Evolutionary conservation across 257 asterid species (phyloP), one percentile per base, ranked within the genome.

Genomic region (Solanum virginianum): DNA sequence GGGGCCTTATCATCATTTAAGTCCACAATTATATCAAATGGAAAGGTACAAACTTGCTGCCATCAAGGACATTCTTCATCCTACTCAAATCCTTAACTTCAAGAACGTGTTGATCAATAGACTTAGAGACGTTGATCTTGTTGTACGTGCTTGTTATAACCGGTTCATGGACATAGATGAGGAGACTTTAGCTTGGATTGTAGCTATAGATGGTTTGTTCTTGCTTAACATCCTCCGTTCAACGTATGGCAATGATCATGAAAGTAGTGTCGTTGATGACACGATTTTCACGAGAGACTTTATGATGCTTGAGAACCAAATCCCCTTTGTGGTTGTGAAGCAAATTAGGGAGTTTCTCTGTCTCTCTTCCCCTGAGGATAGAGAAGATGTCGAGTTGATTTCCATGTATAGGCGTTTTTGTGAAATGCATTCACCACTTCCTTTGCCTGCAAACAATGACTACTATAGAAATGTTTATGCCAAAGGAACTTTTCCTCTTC

Each of bases 1-100:
- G 15, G 93, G 94, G 12, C 93, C 92, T 1, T 92, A 88, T 79
- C 93, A 90, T 69, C 93, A 89, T 59, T 57, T 89, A 1, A 77
- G 91, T 10, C 92, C 90, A 24, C 91, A 89, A 13, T 77, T 89
- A 26, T 87, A 87, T 81, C 89, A 26, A 2, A 86, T 87, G 91
- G 92, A 90, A 83, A 86, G 91, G 63, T 56, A 84, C 79, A 92
- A 92, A 72, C 89, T 92, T 10, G 84, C 89, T 2, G 90, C 89
- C 10, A 84, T 85, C 36, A 82, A 81, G 70, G 59, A 60, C 16
- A 65, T 85, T 54, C 85, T 89, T 3, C 75, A 84, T 8, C 84
- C 80, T 0, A 86, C 87, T 4, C 87, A 88, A 9, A 81, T 82
- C 2, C 85, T 80, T 72, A 83, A 29, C n/a, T 81, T 89, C 55